These are phyloP conservation scores for Choanephora cucurbitarum DNA, from an alignment of 371 early-diverging fungal species.

Conservation along the genomic window DNA sequence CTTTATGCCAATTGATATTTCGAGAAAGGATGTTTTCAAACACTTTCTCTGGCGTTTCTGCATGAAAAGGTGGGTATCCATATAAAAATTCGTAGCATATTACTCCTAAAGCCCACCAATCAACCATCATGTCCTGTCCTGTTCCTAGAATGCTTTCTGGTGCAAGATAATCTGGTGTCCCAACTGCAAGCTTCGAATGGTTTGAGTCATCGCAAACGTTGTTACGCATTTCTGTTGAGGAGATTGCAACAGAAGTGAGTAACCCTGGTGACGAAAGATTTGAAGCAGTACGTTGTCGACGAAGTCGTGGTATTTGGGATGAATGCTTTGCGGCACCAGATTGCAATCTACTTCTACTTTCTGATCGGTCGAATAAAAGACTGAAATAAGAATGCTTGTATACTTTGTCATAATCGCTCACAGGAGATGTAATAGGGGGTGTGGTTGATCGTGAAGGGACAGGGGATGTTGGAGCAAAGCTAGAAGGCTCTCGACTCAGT, in stretches of 20 bases:
- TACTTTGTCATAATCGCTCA: constrained; percentile 7
- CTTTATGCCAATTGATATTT: constrained; percentile 74
- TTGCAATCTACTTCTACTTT: constrained; percentile 33
- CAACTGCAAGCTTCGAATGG: constrained; percentile 56
- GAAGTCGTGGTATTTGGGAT: too few relatives aligned
- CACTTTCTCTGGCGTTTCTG: constrained; percentile 78
- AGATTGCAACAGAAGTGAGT: constrained; percentile 11
- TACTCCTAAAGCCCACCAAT: constrained; percentile 95
- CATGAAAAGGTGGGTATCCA: constrained; percentile 89
- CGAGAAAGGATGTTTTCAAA: constrained; percentile 85
- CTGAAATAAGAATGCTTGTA: constrained; percentile 51
- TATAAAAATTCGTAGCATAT: constrained; percentile 90
- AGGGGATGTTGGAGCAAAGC: constrained; percentile 39
- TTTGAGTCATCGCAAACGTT: background rate
- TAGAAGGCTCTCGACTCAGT: constrained; percentile 22
- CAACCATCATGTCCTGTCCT: constrained; percentile 85
- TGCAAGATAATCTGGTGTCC: constrained; percentile 98
- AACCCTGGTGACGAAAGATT: constrained; percentile 19
- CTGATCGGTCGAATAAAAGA: constrained; percentile 37
- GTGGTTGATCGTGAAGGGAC: constrained; percentile 47
- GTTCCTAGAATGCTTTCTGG: constrained; percentile 92
- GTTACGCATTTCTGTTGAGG: background rate
- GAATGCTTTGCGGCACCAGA: constrained; percentile 18
- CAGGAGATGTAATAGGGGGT: constrained; percentile 21
- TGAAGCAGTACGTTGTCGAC: constrained; percentile 20